Conservation (phyloP, 331 rosid species). For the Rhamnella rubrinervis region DNA sequence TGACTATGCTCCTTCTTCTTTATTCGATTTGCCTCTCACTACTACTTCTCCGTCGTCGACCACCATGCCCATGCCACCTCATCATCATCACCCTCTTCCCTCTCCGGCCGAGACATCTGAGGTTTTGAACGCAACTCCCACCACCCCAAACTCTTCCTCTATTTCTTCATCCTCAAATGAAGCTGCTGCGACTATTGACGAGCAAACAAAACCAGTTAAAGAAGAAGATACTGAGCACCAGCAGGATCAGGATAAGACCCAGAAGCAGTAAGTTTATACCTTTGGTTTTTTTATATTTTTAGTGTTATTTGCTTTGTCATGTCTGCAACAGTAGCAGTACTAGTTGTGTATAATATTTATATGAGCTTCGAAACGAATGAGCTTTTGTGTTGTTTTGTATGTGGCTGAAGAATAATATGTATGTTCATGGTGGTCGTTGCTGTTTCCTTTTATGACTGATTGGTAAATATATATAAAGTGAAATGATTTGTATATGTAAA, state of each 20-base stretch:
- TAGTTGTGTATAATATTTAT: too few relatives aligned
- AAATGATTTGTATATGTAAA: not conserved
- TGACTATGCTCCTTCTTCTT: constrained; percentile 35
- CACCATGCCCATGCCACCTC: constrained; percentile 17
- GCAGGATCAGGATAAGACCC: constrained; percentile 47
- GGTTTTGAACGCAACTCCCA: constrained; percentile 57
- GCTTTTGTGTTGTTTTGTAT: not conserved
- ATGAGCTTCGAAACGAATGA: too few relatives aligned
- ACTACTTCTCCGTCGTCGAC: not conserved
- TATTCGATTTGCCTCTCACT: constrained; percentile 53
- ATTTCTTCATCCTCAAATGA: constrained; percentile 71
- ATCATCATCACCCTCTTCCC: constrained; percentile 16
- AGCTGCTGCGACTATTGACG: constrained; percentile 22
- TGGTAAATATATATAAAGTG: not conserved
- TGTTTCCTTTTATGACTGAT: constrained; percentile 12
- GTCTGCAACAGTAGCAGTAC: not conserved
- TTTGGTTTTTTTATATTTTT: not conserved
- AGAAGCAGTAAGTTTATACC: constrained; percentile 47
- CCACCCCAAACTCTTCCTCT: constrained; percentile 65
- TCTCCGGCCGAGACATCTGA: constrained; percentile 58
- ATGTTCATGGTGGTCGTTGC: constrained; percentile 4
- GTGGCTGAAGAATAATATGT: not conserved
- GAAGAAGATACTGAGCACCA: constrained; percentile 27
- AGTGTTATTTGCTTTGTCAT: not conserved
- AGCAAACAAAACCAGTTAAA: constrained; percentile 3